Base-by-base conservation (phyloP, 345 rosid genomes). In the Rhizophora mangle region DNA sequence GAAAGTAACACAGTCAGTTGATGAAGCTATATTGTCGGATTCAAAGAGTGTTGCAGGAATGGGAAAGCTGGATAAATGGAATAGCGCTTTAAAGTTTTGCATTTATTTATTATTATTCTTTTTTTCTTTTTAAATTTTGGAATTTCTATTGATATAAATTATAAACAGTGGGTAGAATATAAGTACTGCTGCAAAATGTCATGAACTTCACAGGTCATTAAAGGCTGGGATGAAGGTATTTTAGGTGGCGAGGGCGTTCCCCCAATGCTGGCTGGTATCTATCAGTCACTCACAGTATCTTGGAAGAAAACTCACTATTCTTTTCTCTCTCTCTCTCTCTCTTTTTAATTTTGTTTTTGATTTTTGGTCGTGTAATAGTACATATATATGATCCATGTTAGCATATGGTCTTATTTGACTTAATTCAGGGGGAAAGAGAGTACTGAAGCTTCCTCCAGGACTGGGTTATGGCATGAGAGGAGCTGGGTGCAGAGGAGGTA, bases 401-500 rank as follows among this genome's bases (percentile, higher is more conserved):
- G 18, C 3, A 43, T 13, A 3, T 43, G 49, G 19, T n/a, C 54
- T 64, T 53, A 39, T 32, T 37, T 18, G 8, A 36, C 11, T 31
- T 26, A 31, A 30, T 62, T 55, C 63, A 91, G 97, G 97, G 5
- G 97, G 97, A 6, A 89, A 91, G 69, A 85, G 97, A 8, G 64
- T 71, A 51, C 54, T 91, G 52, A 90, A 76, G 80, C 81, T 94
- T 66, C 97, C 95, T 65, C 95, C 96, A 4, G 91, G 80, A 51
- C 88, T 91, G 1, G 98, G 86, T 6, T 94, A 91, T 76, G 97
- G 98, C 69, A 66, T 81, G 76, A 82, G 98, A 82, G 97, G 97
- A 5, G 97, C 98, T 5, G 95, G 98, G 8, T 94, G 98, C 83
- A 91, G 55, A 79, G 97, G 91, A 87, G 97, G 98, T 90, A 74